Percentiles rank a stretch among this genome's conserved stretches.
Conservation (phyloP, 768 basidiomycete species). For the Xerocomellus amylosporus region DNA sequence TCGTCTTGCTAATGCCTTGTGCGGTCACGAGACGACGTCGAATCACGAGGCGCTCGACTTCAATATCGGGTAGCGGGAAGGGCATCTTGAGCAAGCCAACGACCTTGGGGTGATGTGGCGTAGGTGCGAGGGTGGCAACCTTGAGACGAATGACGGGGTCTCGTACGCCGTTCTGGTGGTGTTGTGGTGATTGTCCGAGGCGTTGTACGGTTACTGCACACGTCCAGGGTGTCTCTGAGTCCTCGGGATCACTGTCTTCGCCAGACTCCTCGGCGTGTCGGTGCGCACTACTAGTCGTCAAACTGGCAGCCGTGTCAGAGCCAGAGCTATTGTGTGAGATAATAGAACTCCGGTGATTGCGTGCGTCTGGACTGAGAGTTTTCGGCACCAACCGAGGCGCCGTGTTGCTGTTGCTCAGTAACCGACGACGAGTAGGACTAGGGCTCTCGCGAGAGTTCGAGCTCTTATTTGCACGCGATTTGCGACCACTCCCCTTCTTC, state of each 20-base stretch:
- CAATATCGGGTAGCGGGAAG: constrained; percentile 81
- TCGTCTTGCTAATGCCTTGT: constrained; percentile 27
- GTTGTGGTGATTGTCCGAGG: constrained; percentile 21
- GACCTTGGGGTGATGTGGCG: constrained; percentile 95
- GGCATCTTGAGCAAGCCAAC: constrained; percentile 90
- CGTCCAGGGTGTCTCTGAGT: constrained; percentile 95
- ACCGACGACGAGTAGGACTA: constrained; percentile 17
- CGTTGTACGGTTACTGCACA: constrained; percentile 74
- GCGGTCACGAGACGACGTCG: constrained; percentile 45
- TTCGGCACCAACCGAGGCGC: constrained; percentile 9
- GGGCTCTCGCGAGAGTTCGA: constrained; percentile 2
- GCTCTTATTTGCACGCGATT: constrained; percentile 20
- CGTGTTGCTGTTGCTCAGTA: neutral
- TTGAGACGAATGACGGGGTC: constrained; percentile 44
- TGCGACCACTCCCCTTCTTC: constrained; percentile 23
- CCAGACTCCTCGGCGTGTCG: constrained; percentile 47
- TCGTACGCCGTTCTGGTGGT: constrained; percentile 5
- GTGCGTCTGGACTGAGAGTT: constrained; percentile 7
- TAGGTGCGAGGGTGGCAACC: constrained; percentile 83
- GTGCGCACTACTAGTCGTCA: constrained; percentile 14
- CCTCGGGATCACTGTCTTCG: constrained; percentile 91
- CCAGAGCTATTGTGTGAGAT: constrained; percentile 40
- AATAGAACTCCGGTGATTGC: constrained; percentile 38
- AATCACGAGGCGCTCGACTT: constrained; percentile 58
- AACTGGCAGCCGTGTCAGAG: constrained; percentile 31